phyloP scores from a whole-genome alignment of 768 basidiomycete species.

The Leccinum subtestaceum region DNA sequence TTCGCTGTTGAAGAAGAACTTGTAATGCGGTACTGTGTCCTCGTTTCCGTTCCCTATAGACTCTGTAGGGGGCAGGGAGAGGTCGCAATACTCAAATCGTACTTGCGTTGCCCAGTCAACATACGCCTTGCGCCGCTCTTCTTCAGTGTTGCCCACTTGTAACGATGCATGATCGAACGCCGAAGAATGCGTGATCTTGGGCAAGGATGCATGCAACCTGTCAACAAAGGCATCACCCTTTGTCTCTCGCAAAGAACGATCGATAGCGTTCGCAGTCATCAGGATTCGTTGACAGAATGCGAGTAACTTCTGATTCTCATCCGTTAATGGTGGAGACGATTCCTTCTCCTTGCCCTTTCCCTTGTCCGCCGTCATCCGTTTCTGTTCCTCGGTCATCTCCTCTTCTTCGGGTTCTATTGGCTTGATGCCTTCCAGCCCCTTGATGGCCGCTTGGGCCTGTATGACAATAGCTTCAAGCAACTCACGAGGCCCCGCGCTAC shows the following conservation, averaged over 20 bases:
- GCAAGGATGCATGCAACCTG: conserved; percentile 70
- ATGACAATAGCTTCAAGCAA: conserved; percentile 88
- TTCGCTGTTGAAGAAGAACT: conserved; percentile 79
- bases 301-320: conserved; percentile 77
- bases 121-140: conserved; percentile 66
- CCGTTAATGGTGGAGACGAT: conserved; percentile 42
- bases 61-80: conserved; percentile 47
- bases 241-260: conserved; percentile 81
- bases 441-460: conserved; percentile 89
- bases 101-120: conserved; percentile 77
- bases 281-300: conserved; percentile 86
- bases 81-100: conserved; percentile 91
- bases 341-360: conserved; percentile 56
- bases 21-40: conserved; percentile 68
- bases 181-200: conserved; percentile 62
- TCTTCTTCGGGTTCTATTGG: conserved; percentile 43
- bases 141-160: conserved; percentile 56
- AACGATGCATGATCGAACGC: conserved; percentile 38
- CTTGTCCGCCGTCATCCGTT: conserved; percentile 77
- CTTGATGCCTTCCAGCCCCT: conserved; percentile 73
- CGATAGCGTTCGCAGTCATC: conserved; percentile 78
- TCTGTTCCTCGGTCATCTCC: conserved; percentile 86
- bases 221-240: conserved; percentile 88
- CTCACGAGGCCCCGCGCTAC: conserved; percentile 86
- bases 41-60: conserved; percentile 38